Percentiles rank a stretch among this genome's conserved stretches.
Evolutionary conservation across 148 eudicot species (phyloP).

Genomic region (Bassia scoparia): DNA sequence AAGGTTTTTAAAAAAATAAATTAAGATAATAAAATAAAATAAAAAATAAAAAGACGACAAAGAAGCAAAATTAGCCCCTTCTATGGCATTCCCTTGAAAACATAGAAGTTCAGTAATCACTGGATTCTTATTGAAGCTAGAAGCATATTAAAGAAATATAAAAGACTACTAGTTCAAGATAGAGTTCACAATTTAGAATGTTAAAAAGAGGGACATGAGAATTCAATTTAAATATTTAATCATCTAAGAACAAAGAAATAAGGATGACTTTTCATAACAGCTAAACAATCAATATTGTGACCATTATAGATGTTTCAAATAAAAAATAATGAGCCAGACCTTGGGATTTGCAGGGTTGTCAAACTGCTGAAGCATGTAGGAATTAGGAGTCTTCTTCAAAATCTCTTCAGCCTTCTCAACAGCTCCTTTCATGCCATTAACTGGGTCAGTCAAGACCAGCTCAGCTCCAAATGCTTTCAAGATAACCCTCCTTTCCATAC

Average conservation of each 20-base stretch:
- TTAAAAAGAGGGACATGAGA: neutral
- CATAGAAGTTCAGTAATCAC: neutral
- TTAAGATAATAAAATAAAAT: too few relatives aligned
- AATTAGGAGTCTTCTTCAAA: constrained; percentile 61
- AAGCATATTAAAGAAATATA: neutral
- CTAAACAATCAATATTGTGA: neutral
- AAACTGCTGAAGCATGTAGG: constrained; percentile 97
- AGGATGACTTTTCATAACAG: neutral
- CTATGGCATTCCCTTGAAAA: too few relatives aligned
- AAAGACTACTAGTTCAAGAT: neutral
- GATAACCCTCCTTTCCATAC: constrained; percentile 96
- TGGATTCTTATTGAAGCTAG: neutral
- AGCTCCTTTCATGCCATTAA: constrained; percentile 96
- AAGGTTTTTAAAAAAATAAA: too few relatives aligned
- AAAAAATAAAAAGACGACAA: too few relatives aligned
- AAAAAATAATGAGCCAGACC: constrained; percentile 36
- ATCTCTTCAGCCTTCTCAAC: constrained; percentile 91
- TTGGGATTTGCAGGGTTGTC: constrained; percentile 99
- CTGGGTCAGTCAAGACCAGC: constrained; percentile 83
- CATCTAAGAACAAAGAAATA: neutral
- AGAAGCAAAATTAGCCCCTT: too few relatives aligned
- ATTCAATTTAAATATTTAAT: neutral
- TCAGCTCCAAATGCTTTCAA: constrained; percentile 98
- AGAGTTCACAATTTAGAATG: neutral
- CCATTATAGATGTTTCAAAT: neutral